Evolutionary conservation across 345 rosid genomes (phyloP).

Genomic region (Sisymbrium altissimum): DNA sequence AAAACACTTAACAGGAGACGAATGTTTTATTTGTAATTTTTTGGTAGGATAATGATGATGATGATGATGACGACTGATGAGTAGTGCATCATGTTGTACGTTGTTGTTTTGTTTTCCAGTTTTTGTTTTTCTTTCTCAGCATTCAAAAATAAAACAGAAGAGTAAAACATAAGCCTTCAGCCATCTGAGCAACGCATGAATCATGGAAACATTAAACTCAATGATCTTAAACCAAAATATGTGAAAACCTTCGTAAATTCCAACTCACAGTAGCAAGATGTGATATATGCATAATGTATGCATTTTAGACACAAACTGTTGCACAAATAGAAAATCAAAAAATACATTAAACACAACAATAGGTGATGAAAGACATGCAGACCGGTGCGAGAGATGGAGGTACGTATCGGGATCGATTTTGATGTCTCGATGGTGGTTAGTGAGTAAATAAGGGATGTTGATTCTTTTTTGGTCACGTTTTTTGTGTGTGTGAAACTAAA

Average conservation of each 20-base stretch:
- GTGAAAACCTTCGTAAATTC: background rate
- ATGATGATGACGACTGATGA: background rate
- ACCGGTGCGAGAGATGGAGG: too few species aligned
- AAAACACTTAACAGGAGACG: slow-evolving; percentile 7
- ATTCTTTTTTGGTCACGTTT: too few species aligned
- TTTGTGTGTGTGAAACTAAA: too few species aligned
- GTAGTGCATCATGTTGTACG: background rate
- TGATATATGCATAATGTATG: background rate
- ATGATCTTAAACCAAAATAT: background rate
- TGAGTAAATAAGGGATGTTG: too few species aligned
- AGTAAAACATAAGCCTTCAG: background rate
- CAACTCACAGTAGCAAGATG: background rate
- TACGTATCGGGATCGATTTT: too few species aligned
- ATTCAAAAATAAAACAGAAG: background rate
- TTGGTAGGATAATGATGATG: slow-evolving; percentile 13
- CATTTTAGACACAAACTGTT: background rate
- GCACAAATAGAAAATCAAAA: background rate
- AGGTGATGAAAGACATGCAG: too few species aligned
- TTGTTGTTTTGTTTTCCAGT: background rate
- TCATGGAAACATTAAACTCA: background rate
- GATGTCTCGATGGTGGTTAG: too few species aligned
- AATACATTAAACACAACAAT: too few species aligned
- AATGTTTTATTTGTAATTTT: slow-evolving; percentile 23
- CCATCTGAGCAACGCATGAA: background rate
- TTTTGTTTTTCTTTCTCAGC: background rate